Base-by-base conservation (phyloP, 306 rosid species). In the apple (Malus domestica) region DNA sequence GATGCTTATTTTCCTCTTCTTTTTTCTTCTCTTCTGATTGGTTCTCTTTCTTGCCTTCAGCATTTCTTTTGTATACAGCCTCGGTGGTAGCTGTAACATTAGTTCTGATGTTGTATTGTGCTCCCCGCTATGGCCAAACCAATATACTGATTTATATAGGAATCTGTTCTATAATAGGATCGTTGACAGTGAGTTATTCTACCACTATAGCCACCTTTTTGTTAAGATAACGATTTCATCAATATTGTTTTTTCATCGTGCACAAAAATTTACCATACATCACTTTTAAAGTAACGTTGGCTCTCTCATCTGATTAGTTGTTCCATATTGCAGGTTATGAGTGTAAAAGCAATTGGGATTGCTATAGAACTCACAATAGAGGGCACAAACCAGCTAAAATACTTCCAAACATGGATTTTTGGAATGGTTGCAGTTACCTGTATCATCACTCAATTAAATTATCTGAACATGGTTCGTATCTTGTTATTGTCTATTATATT, bases 351-450 rank as follows among this genome's bases (percentile, higher is more conserved):
- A 29, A 83, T 92, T 62, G 97, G 97, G 74, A 93, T 85, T 82
- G 97, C 97, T 4, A 93, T 93, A 70, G 80, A 93, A 74, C 97
- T 93, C 81, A 87, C 97, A 66, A 4, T 93, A 55, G 97, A 90
- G 85, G 97, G 97, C 66, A 85, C 85, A 71, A 88, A 84, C 88
- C 97, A 90, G 85, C 64, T 79, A 76, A 57, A 62, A 71, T 87
- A 80, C 85, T 89, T 86, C 80, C 96, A 93, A 79, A 87, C 97
- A 40, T 93, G 97, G 97, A 70, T 93, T 80, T 93, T 93, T 83
- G 84, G 83, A 18, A 88, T 87, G 97, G 89, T 93, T 54, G 84
- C 90, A 49, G 71, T 89, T 60, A 84, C 91, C 33, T 93, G 97
- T 78, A 83, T 93, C 80, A 87, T 93, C 61, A 78, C 79, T 78